Base-by-base conservation (phyloP, 768 basidiomycete species). In the Tephrocybe sp. region DNA sequence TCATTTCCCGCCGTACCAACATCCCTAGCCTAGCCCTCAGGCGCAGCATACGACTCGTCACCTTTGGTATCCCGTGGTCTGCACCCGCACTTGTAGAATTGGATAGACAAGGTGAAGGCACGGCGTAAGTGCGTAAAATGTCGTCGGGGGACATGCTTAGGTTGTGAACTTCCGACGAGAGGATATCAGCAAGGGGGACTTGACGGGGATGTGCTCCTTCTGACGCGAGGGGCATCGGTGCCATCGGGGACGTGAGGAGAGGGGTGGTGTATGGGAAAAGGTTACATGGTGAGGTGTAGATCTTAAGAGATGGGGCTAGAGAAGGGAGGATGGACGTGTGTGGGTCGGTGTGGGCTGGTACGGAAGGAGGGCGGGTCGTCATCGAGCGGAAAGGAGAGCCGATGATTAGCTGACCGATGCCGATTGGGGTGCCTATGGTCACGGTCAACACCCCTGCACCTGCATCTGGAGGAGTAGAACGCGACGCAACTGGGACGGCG, bases 81-180 rank as follows among this genome's bases (percentile, higher is more conserved):
- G 31, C 9, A 30, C 38, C 17, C 14, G 5, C 33, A 10, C 26
- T 11, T 11, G 39, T 8, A 2, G 34, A 7, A 36, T 34, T 10
- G 16, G 33, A 2, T 9, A 31, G 11, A 16, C 12, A 4, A 20
- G 44, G 34, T 5, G 34, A 20, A n/a, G n/a, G n/a, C 14, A 65
- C 77, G 4, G 87, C 87, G 53, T 88, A 89, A 1, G 84, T 85
- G 32, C 84, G 80, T 39, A 90, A 72, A 83, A 90, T 86, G 20
- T 80, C 88, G 61, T 91, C 89, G 3, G 88, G 88, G 51, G 71
- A 70, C 69, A 76, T 77, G 20, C 45, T 23, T 1, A 64, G 50
- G 40, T 72, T 55, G 2, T 54, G 55, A 42, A 65, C 31, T 14
- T 46, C 41, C 23, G 46, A 19, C 9, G 42, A 32, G 16, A 26